Evolutionary conservation across 495 filamentous ascomycete species (phyloP), one percentile per base, ranked within the genome.

Genomic region (Xylaria acuta): DNA sequence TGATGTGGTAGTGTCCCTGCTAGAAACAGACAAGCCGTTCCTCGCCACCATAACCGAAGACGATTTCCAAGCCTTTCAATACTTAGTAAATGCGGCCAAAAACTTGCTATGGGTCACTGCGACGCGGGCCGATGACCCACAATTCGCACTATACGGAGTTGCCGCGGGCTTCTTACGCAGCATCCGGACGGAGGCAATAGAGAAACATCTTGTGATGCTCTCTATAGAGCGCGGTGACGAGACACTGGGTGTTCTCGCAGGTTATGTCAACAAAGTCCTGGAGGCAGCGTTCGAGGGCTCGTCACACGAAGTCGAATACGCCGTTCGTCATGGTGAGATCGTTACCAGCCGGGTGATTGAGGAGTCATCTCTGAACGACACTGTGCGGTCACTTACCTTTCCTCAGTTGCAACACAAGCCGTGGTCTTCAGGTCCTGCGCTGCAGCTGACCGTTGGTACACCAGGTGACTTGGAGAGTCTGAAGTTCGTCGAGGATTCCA

Each of bases 1-100:
- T 30, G 74, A 76, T 53, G 76, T 78, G 0, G 80, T 88, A 1
- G 69, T 89, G 27, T 82, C 76, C 67, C 72, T 90, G 47, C 69
- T 80, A 11, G 88, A 89, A 38, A 75, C 85, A 12, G 81, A 85
- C 72, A 76, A 78, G 8, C 79, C 84, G 0, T 74, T 84, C 3
- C 82, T 90, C 7, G 70, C 81, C n/a, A 69, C 73, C 6, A 75
- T 88, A n/a, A 78, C 77, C 2, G 58, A 73, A 9, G 64, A 77
- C 1, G 76, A 72, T 8, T 79, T 82, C 53, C 47, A 77, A 14
- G 67, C 68, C 18, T 62, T 87, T 18, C 69, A 83, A 65, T 53
- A 74, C 7, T 62, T 88, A 0, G 78, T 87, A n/a, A 75, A 75
- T 36, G 59, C n/a, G 5, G 64, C 69, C 0, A 59, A 68, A 9